Conservation (phyloP, 306 rosid genomes). For the Prunus campanulata region DNA sequence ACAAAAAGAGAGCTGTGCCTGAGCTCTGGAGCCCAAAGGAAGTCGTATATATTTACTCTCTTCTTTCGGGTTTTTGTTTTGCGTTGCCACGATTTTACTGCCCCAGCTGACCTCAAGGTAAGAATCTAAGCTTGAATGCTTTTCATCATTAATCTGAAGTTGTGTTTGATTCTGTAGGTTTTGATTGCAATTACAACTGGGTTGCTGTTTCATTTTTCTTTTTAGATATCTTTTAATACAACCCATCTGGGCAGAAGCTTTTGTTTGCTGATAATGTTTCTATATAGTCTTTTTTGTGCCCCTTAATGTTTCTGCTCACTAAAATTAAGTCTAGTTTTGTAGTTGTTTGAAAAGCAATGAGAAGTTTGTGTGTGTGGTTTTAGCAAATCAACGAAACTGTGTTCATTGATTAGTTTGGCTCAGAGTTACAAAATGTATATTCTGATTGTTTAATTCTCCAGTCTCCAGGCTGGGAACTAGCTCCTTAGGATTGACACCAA, state of each 20-base stretch:
- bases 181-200: background rate
- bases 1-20: background rate
- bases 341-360: background rate
- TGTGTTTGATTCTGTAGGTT: background rate
- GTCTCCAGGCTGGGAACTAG: conserved; percentile 9
- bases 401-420: background rate
- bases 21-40: background rate
- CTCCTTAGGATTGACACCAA: background rate
- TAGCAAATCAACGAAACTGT: background rate
- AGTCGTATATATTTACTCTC: background rate
- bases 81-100: background rate
- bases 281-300: background rate
- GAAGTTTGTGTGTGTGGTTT: background rate
- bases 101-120: background rate
- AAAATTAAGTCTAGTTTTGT: background rate
- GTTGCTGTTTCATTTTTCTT: background rate
- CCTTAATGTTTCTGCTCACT: background rate
- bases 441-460: conserved; percentile 15
- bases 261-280: background rate
- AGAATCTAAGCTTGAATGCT: background rate
- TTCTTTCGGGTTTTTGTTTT: background rate
- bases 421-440: conserved; percentile 1
- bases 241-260: background rate
- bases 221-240: background rate
- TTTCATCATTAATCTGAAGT: background rate